These are phyloP conservation scores for Phialophora chinensis DNA, from an alignment of 2,329 filamentous ascomycete species.

Conservation along the genomic window DNA sequence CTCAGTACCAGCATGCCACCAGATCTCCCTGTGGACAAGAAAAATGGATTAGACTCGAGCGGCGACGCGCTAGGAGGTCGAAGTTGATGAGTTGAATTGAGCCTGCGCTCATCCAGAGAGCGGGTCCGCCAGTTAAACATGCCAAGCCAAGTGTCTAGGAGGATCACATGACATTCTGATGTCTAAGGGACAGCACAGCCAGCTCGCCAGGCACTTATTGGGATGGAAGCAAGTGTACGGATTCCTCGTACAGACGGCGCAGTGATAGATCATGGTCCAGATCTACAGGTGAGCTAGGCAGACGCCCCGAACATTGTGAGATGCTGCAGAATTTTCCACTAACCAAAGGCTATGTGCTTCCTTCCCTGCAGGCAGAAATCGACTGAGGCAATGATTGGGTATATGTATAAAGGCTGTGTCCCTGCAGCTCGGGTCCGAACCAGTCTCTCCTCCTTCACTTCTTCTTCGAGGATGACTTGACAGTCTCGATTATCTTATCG, in stretches of 20 bases:
- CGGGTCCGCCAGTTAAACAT: not conserved
- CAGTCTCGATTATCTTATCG: conserved; percentile 82
- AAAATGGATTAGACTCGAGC: conserved; percentile 13
- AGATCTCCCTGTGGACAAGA: conserved; percentile 9
- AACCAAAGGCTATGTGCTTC: not conserved
- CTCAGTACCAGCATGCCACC: conserved; percentile 18
- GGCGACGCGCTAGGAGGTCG: not conserved
- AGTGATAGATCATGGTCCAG: not conserved
- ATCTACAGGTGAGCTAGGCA: not conserved
- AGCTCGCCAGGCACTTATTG: not conserved
- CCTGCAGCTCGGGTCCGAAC: not conserved
- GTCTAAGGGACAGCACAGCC: not conserved
- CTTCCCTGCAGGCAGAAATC: conserved; percentile 8
- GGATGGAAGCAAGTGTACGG: not conserved
- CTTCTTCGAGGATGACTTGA: conserved; percentile 61
- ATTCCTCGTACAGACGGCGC: not conserved
- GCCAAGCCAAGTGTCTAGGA: not conserved
- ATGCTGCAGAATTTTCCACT: not conserved
- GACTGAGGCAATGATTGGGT: not conserved
- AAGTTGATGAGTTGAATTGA: not conserved
- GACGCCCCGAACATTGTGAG: not conserved
- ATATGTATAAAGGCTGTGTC: conserved; percentile 1
- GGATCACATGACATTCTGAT: not conserved
- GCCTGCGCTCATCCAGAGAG: conserved; percentile 6
- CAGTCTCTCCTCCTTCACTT: conserved; percentile 42